These are phyloP conservation scores for Talaromyces proteolyticus DNA, from an alignment of 495 filamentous ascomycete species.

Conservation along the genomic window DNA sequence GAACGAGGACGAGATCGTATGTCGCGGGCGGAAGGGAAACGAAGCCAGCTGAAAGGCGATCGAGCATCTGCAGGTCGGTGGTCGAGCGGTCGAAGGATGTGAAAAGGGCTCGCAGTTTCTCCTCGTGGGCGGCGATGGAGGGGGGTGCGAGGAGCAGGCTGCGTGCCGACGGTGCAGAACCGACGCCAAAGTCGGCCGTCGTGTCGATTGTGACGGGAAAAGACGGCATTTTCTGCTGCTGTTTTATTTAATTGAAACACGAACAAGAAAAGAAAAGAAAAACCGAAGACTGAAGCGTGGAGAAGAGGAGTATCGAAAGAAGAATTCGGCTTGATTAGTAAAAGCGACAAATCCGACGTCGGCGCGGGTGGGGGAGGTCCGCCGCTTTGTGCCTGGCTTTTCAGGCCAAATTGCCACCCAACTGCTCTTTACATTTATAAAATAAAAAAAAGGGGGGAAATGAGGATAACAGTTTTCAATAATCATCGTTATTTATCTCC, in stretches of 20 bases:
- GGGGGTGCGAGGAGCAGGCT: slow-evolving; percentile 69
- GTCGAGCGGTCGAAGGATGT: slow-evolving; percentile 59
- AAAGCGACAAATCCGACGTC: not conserved
- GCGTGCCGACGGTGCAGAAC: slow-evolving; percentile 28
- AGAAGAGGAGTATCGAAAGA: not conserved
- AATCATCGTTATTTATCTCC: too few relatives aligned
- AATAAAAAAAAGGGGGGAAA: too few relatives aligned
- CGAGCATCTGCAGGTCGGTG: slow-evolving; percentile 97
- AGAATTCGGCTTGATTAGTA: not conserved
- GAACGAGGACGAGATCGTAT: slow-evolving; percentile 82
- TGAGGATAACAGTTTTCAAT: too few relatives aligned
- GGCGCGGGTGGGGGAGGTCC: not conserved
- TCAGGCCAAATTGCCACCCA: not conserved
- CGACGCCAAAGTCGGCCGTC: slow-evolving; percentile 31
- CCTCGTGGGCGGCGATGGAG: slow-evolving; percentile 64
- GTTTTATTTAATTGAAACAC: not conserved
- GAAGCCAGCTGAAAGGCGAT: slow-evolving; percentile 80
- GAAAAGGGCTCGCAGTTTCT: slow-evolving; percentile 51
- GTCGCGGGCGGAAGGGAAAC: slow-evolving; percentile 68
- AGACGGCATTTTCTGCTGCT: slow-evolving; percentile 19
- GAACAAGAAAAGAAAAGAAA: not conserved
- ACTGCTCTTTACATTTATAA: not conserved
- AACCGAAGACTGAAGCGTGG: not conserved
- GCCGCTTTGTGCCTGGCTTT: not conserved
- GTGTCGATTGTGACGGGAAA: slow-evolving; percentile 35